phyloP scores from a whole-genome alignment of 306 rosid genomes.

The Vigna mungo region DNA sequence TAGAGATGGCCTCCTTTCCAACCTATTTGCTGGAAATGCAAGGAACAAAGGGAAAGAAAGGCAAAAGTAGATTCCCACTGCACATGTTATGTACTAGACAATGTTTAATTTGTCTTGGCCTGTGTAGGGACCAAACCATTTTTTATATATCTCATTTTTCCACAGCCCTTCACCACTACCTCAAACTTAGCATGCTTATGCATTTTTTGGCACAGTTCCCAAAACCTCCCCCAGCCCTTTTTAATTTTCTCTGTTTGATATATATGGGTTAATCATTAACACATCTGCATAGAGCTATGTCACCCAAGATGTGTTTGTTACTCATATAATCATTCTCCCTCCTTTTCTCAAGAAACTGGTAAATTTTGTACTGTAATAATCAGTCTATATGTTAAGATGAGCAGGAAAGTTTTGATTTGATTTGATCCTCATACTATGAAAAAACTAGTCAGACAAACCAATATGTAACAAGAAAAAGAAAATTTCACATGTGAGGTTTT shows the following conservation, averaged over 20 bases:
- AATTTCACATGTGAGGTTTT: background rate
- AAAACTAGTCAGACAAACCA: no score
- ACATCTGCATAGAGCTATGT: background rate
- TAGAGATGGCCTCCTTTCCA: constrained; percentile 64
- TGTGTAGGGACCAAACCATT: constrained; percentile 49
- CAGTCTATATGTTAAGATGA: background rate
- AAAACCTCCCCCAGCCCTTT: background rate
- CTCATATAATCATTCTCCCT: background rate
- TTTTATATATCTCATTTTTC: constrained; percentile 43
- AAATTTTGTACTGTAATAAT: background rate
- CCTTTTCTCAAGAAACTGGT: constrained; percentile 24
- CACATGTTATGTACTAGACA: constrained; percentile 62
- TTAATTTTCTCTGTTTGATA: no score
- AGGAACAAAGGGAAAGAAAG: constrained; percentile 60
- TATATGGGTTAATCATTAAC: constrained; percentile 4
- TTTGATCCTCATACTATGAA: no score
- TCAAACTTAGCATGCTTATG: constrained; percentile 45
- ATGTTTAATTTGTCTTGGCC: constrained; percentile 70
- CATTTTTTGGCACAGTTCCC: constrained; percentile 27
- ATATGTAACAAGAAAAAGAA: no score
- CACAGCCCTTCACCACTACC: constrained; percentile 47
- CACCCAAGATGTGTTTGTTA: background rate
- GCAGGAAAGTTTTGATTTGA: no score
- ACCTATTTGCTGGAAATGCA: constrained; percentile 76
- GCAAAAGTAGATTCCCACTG: constrained; percentile 73